Evolutionary conservation across 2,329 filamentous ascomycete species (phyloP).

Genomic region (Alternaria triticina): DNA sequence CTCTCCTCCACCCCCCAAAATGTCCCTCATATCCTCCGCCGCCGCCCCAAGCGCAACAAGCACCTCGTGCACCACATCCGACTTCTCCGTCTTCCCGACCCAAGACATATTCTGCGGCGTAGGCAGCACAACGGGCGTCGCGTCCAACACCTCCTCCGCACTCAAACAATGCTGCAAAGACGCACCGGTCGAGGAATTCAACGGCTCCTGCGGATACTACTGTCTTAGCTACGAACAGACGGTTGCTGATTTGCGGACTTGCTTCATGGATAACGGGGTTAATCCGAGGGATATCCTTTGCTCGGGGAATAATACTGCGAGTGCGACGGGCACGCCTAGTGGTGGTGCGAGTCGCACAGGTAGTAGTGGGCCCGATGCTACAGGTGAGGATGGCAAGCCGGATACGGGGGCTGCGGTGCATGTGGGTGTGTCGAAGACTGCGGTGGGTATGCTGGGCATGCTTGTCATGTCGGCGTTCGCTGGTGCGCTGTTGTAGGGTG

Average conservation of each 20-base stretch:
- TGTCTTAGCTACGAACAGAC: constrained; percentile 37
- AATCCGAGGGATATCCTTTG: constrained; percentile 31
- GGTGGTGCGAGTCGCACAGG: constrained; percentile 12
- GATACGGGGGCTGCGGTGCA: constrained; percentile 22
- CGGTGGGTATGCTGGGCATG: constrained; percentile 37
- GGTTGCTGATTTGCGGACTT: constrained; percentile 34
- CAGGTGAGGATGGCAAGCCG: constrained; percentile 2
- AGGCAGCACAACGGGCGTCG: constrained; percentile 28
- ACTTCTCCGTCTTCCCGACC: constrained; percentile 37
- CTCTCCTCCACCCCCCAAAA: background rate
- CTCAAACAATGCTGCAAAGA: constrained; percentile 41
- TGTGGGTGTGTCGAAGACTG: constrained; percentile 33
- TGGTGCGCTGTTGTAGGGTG: constrained; percentile 34
- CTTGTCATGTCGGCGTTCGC: constrained; percentile 33
- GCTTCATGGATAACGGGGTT: constrained; percentile 37
- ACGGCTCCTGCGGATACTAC: constrained; percentile 38
- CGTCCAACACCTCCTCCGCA: constrained; percentile 31
- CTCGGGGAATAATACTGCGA: constrained; percentile 32
- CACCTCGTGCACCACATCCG: constrained; percentile 28
- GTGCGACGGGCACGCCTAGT: constrained; percentile 32
- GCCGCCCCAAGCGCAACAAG: constrained; percentile 20
- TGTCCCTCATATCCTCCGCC: constrained; percentile 28
- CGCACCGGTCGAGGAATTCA: constrained; percentile 38
- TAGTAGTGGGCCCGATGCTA: constrained; percentile 4
- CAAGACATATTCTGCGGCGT: constrained; percentile 38